Conservation (phyloP, 257 asterid genomes). For the Ophiorrhiza pumila region DNA sequence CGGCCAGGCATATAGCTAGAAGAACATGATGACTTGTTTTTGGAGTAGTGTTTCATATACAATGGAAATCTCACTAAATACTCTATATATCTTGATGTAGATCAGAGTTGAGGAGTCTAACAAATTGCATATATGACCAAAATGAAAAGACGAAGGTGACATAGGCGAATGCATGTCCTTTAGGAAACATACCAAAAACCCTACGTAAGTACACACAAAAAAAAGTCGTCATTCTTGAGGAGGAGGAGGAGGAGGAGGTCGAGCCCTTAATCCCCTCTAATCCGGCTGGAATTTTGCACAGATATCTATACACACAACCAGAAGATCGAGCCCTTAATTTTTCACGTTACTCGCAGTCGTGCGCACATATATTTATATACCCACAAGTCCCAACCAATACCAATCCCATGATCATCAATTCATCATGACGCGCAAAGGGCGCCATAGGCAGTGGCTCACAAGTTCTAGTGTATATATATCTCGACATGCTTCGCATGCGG, state of each 20-base stretch:
- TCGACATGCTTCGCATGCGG: conserved; percentile 14
- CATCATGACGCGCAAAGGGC: not conserved
- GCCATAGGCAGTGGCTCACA: too few relatives aligned
- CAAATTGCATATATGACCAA: not conserved
- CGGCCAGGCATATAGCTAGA: too few relatives aligned
- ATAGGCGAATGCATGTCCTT: conserved; percentile 28
- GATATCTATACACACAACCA: not conserved
- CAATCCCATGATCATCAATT: not conserved
- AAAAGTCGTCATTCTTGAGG: conserved; percentile 16
- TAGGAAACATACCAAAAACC: conserved; percentile 38
- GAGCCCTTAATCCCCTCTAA: conserved; percentile 24
- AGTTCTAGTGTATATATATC: not conserved
- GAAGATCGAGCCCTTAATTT: not conserved
- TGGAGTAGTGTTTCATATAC: too few relatives aligned
- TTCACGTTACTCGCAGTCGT: not conserved
- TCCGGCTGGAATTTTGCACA: conserved; percentile 19
- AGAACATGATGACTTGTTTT: too few relatives aligned
- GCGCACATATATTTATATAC: too few relatives aligned
- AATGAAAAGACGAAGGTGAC: conserved; percentile 17
- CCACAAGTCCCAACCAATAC: too few relatives aligned
- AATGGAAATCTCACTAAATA: too few relatives aligned
- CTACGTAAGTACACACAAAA: not conserved
- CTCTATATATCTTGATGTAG: too few relatives aligned
- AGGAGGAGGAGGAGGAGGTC: not conserved
- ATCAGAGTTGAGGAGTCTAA: too few relatives aligned